Percentiles rank a stretch among this genome's conserved stretches.
Evolutionary conservation across 2,329 filamentous ascomycete genomes (phyloP).

Genomic region (Ascochyta clinopodiicola): DNA sequence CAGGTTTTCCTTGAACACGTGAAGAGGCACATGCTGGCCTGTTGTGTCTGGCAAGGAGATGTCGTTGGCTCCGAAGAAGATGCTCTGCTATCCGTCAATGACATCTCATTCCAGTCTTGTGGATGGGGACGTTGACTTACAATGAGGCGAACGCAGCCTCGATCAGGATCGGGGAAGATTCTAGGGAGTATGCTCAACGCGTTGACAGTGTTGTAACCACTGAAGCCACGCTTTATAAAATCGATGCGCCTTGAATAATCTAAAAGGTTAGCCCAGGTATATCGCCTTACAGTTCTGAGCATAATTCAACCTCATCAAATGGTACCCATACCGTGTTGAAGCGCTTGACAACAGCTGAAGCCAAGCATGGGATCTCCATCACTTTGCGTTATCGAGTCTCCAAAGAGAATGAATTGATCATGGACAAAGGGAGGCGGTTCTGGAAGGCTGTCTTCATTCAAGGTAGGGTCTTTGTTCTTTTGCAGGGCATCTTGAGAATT

Average conservation of each 20-base stretch:
- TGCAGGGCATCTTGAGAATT: background rate
- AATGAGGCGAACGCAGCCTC: conserved; percentile 5
- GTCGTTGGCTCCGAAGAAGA: conserved; percentile 22
- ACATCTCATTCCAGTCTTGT: background rate
- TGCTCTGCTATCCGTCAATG: background rate
- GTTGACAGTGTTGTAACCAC: conserved; percentile 18
- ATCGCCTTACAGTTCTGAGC: background rate
- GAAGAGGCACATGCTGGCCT: conserved; percentile 15
- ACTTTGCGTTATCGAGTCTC: conserved; percentile 16
- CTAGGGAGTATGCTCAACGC: conserved; percentile 10
- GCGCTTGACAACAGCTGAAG: conserved; percentile 12
- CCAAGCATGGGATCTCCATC: conserved; percentile 11
- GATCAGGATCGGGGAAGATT: conserved; percentile 11
- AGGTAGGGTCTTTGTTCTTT: background rate
- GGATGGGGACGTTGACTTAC: background rate
- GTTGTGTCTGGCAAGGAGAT: conserved; percentile 15
- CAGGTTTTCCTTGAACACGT: conserved; percentile 4
- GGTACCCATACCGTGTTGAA: conserved; percentile 3
- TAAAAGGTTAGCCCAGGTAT: background rate
- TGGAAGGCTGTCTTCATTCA: background rate
- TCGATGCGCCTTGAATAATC: conserved; percentile 18
- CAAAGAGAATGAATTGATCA: conserved; percentile 15
- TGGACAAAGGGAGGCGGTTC: background rate
- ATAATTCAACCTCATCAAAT: background rate
- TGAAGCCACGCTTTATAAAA: conserved; percentile 15